A percentile compares a stretch with the other conserved stretches of the same genome.
Conservation (phyloP, 768 basidiomycete genomes). For the Boletus subcaerulescens region DNA sequence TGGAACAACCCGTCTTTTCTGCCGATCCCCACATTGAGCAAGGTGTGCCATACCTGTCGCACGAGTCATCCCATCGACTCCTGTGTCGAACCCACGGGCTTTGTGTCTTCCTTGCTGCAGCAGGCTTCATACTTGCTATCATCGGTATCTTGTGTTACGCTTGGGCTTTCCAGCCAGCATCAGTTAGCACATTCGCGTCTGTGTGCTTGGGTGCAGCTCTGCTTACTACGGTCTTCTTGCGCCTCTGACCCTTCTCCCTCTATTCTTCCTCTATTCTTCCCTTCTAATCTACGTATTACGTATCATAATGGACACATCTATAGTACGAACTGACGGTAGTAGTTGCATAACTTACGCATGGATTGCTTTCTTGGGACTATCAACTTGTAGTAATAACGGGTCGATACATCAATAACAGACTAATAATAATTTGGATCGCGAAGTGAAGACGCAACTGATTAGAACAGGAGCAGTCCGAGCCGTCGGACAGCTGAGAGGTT, state of each 20-base stretch:
- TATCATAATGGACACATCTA: no score
- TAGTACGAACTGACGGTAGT: no score
- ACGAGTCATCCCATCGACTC: conserved; percentile 37
- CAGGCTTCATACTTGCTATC: conserved; percentile 50
- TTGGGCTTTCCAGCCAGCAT: conserved; percentile 46
- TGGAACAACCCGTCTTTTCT: conserved; percentile 35
- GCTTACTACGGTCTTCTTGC: conserved; percentile 15
- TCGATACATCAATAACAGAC: no score
- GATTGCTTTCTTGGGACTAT: no score
- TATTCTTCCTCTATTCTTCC: background rate
- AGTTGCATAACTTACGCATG: no score
- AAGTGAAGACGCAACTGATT: no score
- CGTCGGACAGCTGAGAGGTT: no score
- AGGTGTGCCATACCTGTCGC: conserved; percentile 42
- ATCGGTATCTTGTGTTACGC: conserved; percentile 48
- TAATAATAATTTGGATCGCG: no score
- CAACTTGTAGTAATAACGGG: no score
- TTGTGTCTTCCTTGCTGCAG: conserved; percentile 43
- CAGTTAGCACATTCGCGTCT: conserved; percentile 44
- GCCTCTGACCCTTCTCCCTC: background rate
- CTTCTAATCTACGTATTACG: no score
- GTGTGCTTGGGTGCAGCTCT: conserved; percentile 37
- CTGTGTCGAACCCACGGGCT: conserved; percentile 49
- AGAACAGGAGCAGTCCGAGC: no score
- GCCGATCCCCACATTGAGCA: conserved; percentile 50